Percentiles rank a stretch among this genome's conserved stretches.
Conservation (phyloP, 352 stramenopile genomes). For the Saprolegnia diclina region DNA sequence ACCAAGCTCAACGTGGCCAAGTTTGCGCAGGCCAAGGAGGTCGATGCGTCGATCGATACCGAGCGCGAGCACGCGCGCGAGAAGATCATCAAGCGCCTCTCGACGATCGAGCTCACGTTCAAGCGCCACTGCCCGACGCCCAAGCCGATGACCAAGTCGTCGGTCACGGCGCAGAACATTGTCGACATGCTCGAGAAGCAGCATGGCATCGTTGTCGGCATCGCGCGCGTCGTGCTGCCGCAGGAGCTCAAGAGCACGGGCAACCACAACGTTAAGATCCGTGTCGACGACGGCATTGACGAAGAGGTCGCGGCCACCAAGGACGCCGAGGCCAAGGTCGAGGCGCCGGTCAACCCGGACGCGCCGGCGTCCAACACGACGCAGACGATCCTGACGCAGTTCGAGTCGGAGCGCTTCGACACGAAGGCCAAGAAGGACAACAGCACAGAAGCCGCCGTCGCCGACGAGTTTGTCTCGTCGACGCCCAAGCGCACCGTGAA, state of each 20-base stretch:
- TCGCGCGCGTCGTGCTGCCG: slow-evolving; percentile 67
- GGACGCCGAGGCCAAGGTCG: not conserved
- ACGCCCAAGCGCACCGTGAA: slow-evolving; percentile 16
- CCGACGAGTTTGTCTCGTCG: slow-evolving; percentile 4
- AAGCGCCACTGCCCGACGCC: slow-evolving; percentile 53
- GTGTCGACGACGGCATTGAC: slow-evolving; percentile 71
- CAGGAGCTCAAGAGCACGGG: slow-evolving; percentile 75
- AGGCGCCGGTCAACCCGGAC: slow-evolving; percentile 1
- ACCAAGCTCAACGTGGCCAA: slow-evolving; percentile 85
- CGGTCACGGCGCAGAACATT: slow-evolving; percentile 64
- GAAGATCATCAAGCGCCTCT: slow-evolving; percentile 53
- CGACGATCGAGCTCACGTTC: slow-evolving; percentile 59
- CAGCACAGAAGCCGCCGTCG: slow-evolving; percentile 5
- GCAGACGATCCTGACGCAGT: slow-evolving; percentile 23
- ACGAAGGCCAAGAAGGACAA: not conserved
- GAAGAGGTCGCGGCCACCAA: slow-evolving; percentile 47
- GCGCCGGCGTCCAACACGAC: slow-evolving; percentile 17
- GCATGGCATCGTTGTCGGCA: slow-evolving; percentile 69
- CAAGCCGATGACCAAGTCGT: slow-evolving; percentile 26
- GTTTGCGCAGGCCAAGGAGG: slow-evolving; percentile 65
- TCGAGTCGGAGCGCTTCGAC: slow-evolving; percentile 25
- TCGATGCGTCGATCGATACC: slow-evolving; percentile 49
- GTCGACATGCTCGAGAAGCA: slow-evolving; percentile 83
- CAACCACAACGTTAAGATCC: slow-evolving; percentile 74
- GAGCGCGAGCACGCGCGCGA: slow-evolving; percentile 49